Base-by-base conservation (phyloP, 2,329 filamentous ascomycete species). In the Claviceps maximensis region DNA sequence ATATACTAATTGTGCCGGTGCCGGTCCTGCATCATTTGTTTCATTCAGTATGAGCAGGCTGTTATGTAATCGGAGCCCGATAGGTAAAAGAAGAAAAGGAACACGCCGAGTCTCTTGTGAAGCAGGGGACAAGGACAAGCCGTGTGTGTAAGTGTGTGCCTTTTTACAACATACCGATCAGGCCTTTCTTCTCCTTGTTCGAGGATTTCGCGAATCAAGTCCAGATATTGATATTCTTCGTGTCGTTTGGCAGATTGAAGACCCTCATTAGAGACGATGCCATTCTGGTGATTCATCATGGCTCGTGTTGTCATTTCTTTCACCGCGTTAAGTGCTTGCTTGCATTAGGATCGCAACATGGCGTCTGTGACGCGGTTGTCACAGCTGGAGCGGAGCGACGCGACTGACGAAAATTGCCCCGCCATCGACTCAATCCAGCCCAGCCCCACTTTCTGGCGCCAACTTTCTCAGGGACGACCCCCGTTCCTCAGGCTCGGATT, bases 191-290 rank as follows among this genome's bases (percentile, higher is more conserved):
- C 93, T 62, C 93, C 93, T 27, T 80, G 72, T 17, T 82, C 74
- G 17, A 98, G 76, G 63, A 97, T 96, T 59, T 88, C 80, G 59
- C 83, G 84, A 57, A 97, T 89, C 27, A 98, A 78, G 61, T 91
- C 79, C 55, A 98, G 83, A 67, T 98, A 98, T 70, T 97, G 93
- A 64, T 89, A 76, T 71, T 98, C 93, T 73, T 97, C 90, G 63
- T 95, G 89, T 9, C 52, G 48, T 12, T 52, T 50, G 15, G 38
- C 40, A 2, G 36, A 9, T 21, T 42, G 42, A 19, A 12, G 19
- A 25, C 33, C 7, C 41, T 45, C 49, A 33, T 42, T 23, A 13
- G 29, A 19, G 4, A 29, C 31, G 15, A 45, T 15, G 21, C 33
- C 52, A 31, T 54, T 50, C 33, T 29, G 49, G 25, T 42, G 23